These are phyloP conservation scores for Colletotrichum sp. DNA, from an alignment of 2,329 filamentous ascomycete genomes.

Conservation along the genomic window DNA sequence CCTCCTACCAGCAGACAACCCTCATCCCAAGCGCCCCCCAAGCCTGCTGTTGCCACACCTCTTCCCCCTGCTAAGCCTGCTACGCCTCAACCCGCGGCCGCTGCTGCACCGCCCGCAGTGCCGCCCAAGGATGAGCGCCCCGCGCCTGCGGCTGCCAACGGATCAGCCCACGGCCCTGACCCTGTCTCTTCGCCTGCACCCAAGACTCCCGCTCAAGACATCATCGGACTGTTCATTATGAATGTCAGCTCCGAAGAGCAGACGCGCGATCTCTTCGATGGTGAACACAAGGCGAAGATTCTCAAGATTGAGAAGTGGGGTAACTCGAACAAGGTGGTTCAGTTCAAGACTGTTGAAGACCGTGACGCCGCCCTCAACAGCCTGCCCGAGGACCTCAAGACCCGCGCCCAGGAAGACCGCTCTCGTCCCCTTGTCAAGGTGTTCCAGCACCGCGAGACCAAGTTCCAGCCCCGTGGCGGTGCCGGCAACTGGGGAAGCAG, in stretches of 20 bases:
- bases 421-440: slow-evolving; percentile 83
- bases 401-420: slow-evolving; percentile 72
- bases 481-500: slow-evolving; percentile 72
- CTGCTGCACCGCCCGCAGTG: slow-evolving; percentile 42
- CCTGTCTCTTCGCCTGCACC: slow-evolving; percentile 61
- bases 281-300: slow-evolving; percentile 85
- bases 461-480: slow-evolving; percentile 65
- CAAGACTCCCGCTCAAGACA: slow-evolving; percentile 67
- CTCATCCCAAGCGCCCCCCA: slow-evolving; percentile 40
- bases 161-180: slow-evolving; percentile 57
- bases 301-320: slow-evolving; percentile 79
- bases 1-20: slow-evolving; percentile 39
- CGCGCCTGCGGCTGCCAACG: slow-evolving; percentile 52
- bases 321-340: slow-evolving; percentile 81
- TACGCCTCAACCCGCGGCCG: slow-evolving; percentile 56
- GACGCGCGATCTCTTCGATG: slow-evolving; percentile 78
- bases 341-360: slow-evolving; percentile 81
- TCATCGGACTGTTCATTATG: slow-evolving; percentile 88
- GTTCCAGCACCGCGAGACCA: slow-evolving; percentile 73
- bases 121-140: slow-evolving; percentile 64
- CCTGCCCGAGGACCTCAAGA: slow-evolving; percentile 79
- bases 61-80: slow-evolving; percentile 42
- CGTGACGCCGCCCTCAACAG: slow-evolving; percentile 80
- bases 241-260: slow-evolving; percentile 85
- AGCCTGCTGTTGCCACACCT: slow-evolving; percentile 44